Conservation (phyloP, 1,284 basidiomycete species). For the Ceratobasidium papillatum region DNA sequence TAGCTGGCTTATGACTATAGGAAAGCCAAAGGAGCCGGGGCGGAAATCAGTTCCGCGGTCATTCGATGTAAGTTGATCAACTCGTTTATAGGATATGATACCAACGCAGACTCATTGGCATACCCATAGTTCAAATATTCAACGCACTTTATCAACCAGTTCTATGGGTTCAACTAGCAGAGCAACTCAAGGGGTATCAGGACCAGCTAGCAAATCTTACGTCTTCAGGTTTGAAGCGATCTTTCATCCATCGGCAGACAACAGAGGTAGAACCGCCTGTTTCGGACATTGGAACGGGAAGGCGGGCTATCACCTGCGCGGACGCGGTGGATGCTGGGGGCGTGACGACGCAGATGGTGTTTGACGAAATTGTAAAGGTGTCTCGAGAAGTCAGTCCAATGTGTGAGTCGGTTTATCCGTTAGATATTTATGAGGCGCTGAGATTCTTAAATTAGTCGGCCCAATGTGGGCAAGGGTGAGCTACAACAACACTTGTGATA, state of each 20-base stretch:
- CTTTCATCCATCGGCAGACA: neutral
- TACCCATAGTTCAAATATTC: no score
- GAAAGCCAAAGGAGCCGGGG: neutral
- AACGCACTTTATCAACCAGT: no score
- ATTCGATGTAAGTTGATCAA: constrained; percentile 28
- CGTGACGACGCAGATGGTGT: constrained; percentile 38
- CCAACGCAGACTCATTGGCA: no score
- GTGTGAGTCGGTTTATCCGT: constrained; percentile 18
- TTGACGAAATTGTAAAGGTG: constrained; percentile 9
- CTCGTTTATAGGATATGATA: neutral
- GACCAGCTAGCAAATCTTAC: no score
- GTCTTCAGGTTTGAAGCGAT: no score
- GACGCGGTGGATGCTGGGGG: constrained; percentile 33
- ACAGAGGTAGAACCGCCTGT: neutral
- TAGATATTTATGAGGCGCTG: no score
- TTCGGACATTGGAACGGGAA: no score
- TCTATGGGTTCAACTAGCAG: no score
- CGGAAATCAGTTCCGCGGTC: neutral
- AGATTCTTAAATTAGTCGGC: no score
- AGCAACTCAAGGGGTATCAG: no score
- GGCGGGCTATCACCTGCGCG: constrained; percentile 38
- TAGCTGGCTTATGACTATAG: constrained; percentile 4
- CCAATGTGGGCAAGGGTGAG: neutral
- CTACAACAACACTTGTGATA: no score
- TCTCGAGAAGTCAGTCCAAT: constrained; percentile 4